These are phyloP conservation scores for Panicum miliaceum DNA, from an alignment of 176 grass and related monocot genomes.

Conservation along the genomic window DNA sequence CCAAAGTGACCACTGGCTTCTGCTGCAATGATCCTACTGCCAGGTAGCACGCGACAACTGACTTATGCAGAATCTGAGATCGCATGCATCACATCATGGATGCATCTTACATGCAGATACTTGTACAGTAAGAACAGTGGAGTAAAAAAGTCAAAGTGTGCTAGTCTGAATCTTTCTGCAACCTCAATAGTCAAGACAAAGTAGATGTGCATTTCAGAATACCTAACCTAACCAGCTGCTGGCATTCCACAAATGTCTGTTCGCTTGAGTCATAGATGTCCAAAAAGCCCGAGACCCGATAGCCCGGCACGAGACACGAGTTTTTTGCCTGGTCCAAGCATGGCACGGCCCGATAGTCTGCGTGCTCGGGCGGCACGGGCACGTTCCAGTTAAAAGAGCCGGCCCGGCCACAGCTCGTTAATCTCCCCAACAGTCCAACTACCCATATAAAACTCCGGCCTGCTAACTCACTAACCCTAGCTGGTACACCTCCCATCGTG, in stretches of 20 bases:
- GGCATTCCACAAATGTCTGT: background rate
- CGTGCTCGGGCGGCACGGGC: too few relatives aligned
- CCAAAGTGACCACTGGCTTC: constrained; percentile 9
- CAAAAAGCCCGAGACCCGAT: too few relatives aligned
- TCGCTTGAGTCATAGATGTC: too few relatives aligned
- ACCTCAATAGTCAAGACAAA: background rate
- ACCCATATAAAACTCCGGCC: too few relatives aligned
- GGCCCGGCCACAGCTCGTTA: too few relatives aligned
- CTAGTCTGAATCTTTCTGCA: background rate
- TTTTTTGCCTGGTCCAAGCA: too few relatives aligned
- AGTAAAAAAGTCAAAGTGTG: background rate
- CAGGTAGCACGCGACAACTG: background rate
- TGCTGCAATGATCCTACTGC: background rate
- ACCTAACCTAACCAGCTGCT: background rate
- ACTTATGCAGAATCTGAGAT: background rate
- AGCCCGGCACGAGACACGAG: too few relatives aligned
- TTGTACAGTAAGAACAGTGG: background rate
- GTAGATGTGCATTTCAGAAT: background rate
- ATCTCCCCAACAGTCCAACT: too few relatives aligned
- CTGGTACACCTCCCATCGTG: too few relatives aligned
- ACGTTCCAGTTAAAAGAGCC: too few relatives aligned
- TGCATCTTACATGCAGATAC: background rate
- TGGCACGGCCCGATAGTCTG: too few relatives aligned
- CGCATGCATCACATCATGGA: background rate
- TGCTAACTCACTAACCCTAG: too few relatives aligned